Conservation (phyloP, 2,329 filamentous ascomycete genomes). For the Taxawa tesnikishii region DNA sequence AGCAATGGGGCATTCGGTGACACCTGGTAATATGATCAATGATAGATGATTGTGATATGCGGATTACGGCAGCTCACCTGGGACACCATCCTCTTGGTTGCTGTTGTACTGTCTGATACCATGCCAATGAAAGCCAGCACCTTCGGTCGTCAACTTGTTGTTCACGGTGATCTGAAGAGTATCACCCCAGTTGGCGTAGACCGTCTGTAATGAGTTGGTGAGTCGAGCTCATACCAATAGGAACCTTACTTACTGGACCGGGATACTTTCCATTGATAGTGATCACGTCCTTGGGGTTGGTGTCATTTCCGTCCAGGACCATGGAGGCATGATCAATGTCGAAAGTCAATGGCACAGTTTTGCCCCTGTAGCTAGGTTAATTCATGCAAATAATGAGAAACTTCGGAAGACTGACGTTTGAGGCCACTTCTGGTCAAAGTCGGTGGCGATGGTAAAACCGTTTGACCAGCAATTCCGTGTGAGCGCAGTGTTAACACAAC, state of each 20-base stretch:
- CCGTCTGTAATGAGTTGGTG: slow-evolving; percentile 38
- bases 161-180: slow-evolving; percentile 40
- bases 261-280: slow-evolving; percentile 54
- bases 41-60: no score
- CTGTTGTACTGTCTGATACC: slow-evolving; percentile 45
- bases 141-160: slow-evolving; percentile 40
- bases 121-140: slow-evolving; percentile 51
- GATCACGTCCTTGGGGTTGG: no score
- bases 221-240: background rate
- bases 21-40: no score
- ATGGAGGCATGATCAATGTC: slow-evolving; percentile 34
- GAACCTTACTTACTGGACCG: slow-evolving; percentile 29
- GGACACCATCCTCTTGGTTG: slow-evolving; percentile 46
- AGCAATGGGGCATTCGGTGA: slow-evolving; percentile 56
- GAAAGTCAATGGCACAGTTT: slow-evolving; percentile 25
- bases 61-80: no score
- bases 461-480: slow-evolving; percentile 16
- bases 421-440: no score
- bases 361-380: no score
- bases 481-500: background rate
- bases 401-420: no score
- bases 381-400: no score
- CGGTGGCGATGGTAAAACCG: slow-evolving; percentile 18
- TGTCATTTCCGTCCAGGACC: slow-evolving; percentile 17
- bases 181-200: slow-evolving; percentile 36